Base-by-base conservation (phyloP, 2,329 filamentous ascomycete genomes). In the Xylaria sp. region DNA sequence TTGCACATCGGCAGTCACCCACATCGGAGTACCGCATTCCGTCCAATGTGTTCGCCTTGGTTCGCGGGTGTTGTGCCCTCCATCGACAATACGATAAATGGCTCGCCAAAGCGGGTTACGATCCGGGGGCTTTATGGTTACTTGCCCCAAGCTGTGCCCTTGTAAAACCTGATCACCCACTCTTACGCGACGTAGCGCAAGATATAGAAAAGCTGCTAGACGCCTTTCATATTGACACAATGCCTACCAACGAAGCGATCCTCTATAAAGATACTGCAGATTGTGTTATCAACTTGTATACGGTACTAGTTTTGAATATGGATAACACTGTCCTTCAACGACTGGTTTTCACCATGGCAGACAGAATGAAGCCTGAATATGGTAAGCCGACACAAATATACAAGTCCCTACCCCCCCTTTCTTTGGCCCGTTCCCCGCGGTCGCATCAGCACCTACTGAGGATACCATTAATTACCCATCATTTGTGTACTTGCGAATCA, bases 271-370 rank as follows among this genome's bases (percentile, higher is more conserved):
- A 61, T 43, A 61, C 61, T 2, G 61, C 61, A 42, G 49, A 57
- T 12, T 61, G 57, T n/a, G 45, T 61, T 11, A 5, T 64, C 47
- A 40, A 51, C 38, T 21, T 64, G 31, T 57, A 64, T 38, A 25
- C 31, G 42, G 42, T 57, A n/a, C 35, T 64, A 33, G 40, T 17
- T 9, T 23, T 53, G 35, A 25, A 21, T 14, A 37, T 45, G 54
- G 49, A 31, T 6, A 38, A 4, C 19, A 64, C 57, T 33, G 53
- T 57, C 38, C 47, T 61, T 23, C 61, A 64, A 17, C 50, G 61
- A 21, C 21, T 64, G 1, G 57, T 64, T 33, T 64, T 64, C 42
- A 64, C 57, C 6, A 61, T 64, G 52, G 61, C 61, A 14, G 57
- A 54, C 23, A 53, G 51, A 38, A 64, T 64, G 61, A 47, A 45